phyloP scores from a whole-genome alignment of 257 asterid species.

The Craterostigma plantagineum region DNA sequence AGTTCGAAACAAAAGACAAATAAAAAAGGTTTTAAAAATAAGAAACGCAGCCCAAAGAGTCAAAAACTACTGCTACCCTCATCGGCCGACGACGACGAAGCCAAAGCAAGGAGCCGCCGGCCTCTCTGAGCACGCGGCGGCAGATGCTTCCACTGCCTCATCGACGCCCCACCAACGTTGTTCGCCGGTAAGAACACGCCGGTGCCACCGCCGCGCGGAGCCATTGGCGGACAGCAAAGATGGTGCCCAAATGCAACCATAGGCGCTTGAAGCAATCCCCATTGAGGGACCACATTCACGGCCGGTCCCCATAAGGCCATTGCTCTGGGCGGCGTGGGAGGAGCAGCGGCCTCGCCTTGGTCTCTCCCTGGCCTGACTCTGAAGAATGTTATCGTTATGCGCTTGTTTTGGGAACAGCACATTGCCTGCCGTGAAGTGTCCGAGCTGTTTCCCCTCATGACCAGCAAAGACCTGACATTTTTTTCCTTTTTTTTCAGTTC shows the following conservation, averaged over 20 bases:
- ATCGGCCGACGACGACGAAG: constrained; percentile 26
- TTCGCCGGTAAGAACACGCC: constrained; percentile 89
- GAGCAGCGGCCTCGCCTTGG: constrained; percentile 14
- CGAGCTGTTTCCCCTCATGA: constrained; percentile 91
- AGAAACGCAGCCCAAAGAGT: no score
- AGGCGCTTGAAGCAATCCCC: constrained; percentile 61
- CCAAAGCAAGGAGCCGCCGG: constrained; percentile 34
- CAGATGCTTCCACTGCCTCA: constrained; percentile 61
- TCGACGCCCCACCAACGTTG: constrained; percentile 17
- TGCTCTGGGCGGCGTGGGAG: constrained; percentile 17
- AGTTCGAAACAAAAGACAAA: no score
- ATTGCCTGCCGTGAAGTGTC: constrained; percentile 85
- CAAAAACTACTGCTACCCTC: no score
- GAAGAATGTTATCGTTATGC: constrained; percentile 74
- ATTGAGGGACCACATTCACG: constrained; percentile 39
- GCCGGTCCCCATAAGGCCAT: constrained; percentile 74
- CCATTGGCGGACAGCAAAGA: constrained; percentile 29
- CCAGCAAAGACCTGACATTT: constrained; percentile 56
- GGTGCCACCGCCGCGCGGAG: constrained; percentile 57
- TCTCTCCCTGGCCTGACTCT: constrained; percentile 39
- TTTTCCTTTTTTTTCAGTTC: no score
- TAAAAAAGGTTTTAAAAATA: no score
- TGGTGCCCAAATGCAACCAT: constrained; percentile 48
- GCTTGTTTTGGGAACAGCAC: constrained; percentile 75
- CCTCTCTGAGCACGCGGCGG: constrained; percentile 88